A percentile compares a stretch with the other conserved stretches of the same genome.
Evolutionary conservation across 352 stramenopile genomes (phyloP).

Genomic region (Phytophthora hybrid): DNA sequence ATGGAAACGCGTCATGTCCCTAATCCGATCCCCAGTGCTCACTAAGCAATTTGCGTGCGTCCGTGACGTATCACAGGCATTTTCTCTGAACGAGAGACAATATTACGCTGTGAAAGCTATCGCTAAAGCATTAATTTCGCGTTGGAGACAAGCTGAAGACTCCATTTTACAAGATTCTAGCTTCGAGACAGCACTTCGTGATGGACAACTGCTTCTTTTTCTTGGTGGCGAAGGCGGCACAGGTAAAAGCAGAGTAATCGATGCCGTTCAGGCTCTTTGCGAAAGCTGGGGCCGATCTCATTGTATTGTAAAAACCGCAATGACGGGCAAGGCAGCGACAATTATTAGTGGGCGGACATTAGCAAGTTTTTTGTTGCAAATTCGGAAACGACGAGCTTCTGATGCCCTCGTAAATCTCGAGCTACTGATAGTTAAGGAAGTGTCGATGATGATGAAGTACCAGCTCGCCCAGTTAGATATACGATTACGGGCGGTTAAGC

Average conservation of each 20-base stretch:
- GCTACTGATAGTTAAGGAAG: too few relatives aligned
- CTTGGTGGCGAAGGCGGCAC: slow-evolving; percentile 4
- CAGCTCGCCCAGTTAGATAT: slow-evolving; percentile 6
- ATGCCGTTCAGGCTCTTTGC: slow-evolving; percentile 7
- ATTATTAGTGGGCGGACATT: slow-evolving; percentile 1
- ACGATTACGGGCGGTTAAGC: neutral
- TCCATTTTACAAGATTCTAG: too few relatives aligned
- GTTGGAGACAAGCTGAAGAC: too few relatives aligned
- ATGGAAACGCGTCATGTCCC: neutral
- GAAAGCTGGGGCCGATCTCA: neutral
- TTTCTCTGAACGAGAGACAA: neutral
- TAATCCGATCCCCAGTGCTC: neutral
- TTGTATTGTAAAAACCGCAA: slow-evolving; percentile 6
- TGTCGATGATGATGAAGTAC: too few relatives aligned
- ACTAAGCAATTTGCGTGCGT: slow-evolving; percentile 1
- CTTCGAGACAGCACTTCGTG: neutral
- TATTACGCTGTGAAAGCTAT: neutral
- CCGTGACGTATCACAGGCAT: neutral
- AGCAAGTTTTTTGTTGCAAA: too few relatives aligned
- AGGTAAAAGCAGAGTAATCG: slow-evolving; percentile 13
- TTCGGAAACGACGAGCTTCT: too few relatives aligned
- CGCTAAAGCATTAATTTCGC: too few relatives aligned
- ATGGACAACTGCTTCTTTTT: slow-evolving; percentile 4
- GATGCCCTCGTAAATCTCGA: too few relatives aligned
- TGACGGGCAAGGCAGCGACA: slow-evolving; percentile 6